Evolutionary conservation across 2,329 filamentous ascomycete species (phyloP).

Genomic region (Colletotrichum shisoi): DNA sequence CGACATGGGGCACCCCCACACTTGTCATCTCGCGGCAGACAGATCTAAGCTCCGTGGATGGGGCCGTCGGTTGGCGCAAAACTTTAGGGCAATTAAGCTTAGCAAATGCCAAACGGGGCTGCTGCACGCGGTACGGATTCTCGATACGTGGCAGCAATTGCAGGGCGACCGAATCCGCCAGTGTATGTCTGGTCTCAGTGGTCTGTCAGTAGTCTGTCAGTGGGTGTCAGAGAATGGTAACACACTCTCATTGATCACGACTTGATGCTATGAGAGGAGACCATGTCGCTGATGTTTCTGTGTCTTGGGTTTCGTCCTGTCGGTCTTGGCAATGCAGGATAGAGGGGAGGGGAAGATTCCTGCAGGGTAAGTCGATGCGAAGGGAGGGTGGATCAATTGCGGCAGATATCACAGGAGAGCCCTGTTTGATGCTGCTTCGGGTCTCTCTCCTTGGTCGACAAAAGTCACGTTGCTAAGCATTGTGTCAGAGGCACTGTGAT

Average conservation of each 20-base stretch:
- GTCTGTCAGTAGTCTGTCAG: background rate
- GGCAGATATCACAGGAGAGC: conserved; percentile 17
- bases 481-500: too few species aligned
- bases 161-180: background rate
- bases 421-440: conserved; percentile 1
- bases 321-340: background rate
- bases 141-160: conserved; percentile 30
- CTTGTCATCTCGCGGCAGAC: conserved; percentile 38
- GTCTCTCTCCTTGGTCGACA: background rate
- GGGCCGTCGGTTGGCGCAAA: conserved; percentile 35
- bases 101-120: conserved; percentile 36
- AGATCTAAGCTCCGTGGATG: conserved; percentile 38
- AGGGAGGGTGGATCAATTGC: conserved; percentile 8
- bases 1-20: conserved; percentile 33
- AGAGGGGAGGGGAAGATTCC: background rate
- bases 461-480: conserved; percentile 7
- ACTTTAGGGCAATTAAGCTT: conserved; percentile 33
- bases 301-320: background rate
- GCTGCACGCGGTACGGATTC: conserved; percentile 12
- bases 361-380: conserved; percentile 22
- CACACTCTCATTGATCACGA: background rate
- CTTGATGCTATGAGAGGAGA: background rate
- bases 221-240: background rate
- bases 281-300: background rate
- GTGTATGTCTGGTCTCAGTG: too few species aligned